Percentiles rank a stretch among this genome's conserved stretches.
These are phyloP conservation scores for Candolleomyces aberdarensis DNA, from an alignment of 768 basidiomycete species.

Conservation along the genomic window DNA sequence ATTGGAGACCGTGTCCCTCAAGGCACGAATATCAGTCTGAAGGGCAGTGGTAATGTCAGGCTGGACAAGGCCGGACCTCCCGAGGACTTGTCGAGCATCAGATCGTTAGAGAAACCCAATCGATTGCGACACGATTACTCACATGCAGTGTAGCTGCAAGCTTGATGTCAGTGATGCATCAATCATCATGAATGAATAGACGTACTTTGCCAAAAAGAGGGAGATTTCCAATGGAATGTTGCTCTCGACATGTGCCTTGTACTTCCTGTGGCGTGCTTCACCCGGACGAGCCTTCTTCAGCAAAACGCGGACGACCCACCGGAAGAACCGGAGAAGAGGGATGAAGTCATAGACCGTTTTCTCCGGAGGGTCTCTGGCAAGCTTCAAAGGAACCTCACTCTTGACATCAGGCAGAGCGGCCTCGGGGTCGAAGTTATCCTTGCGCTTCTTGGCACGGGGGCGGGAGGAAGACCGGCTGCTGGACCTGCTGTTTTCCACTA, in stretches of 20 bases:
- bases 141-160: conserved; percentile 42
- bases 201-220: conserved; percentile 47
- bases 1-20: conserved; percentile 53
- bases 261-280: conserved; percentile 18
- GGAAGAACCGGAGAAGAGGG: conserved; percentile 51
- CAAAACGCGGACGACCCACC: conserved; percentile 32
- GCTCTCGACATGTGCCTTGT: conserved; percentile 40
- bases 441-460: conserved; percentile 24
- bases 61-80: conserved; percentile 40
- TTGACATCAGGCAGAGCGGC: conserved; percentile 37
- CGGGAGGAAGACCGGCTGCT: conserved; percentile 12
- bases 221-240: conserved; percentile 63
- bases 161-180: conserved; percentile 1
- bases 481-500: conserved; percentile 17
- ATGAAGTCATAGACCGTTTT: conserved; percentile 48
- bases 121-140: conserved; percentile 44
- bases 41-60: conserved; percentile 53
- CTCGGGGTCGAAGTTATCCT: conserved; percentile 41
- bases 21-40: conserved; percentile 33
- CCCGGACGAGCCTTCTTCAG: conserved; percentile 16
- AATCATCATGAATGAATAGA: conserved; percentile 5
- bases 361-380: conserved; percentile 55
- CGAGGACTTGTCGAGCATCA: conserved; percentile 33
- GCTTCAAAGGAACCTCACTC: conserved; percentile 36
- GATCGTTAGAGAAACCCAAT: conserved; percentile 34